Conservation (phyloP, 2,329 filamentous ascomycete genomes). For the Aspergillus sp. region DNA sequence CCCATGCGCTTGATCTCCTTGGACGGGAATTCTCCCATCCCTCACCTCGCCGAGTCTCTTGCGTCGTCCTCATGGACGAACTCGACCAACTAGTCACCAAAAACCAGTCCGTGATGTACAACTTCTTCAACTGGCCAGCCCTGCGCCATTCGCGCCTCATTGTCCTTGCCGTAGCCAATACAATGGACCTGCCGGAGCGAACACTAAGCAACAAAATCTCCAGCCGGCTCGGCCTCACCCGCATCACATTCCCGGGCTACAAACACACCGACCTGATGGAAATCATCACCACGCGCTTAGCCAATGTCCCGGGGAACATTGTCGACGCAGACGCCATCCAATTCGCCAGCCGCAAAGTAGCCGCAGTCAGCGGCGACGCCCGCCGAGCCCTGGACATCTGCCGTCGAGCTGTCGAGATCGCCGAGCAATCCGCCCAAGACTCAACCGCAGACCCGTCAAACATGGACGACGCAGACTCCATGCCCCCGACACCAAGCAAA, state of each 20-base stretch:
- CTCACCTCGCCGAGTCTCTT: constrained; percentile 81
- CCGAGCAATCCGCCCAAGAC: constrained; percentile 59
- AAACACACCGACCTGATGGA: constrained; percentile 95
- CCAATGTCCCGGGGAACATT: constrained; percentile 77
- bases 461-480: constrained; percentile 22
- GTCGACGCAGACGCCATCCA: constrained; percentile 90
- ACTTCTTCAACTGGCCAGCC: constrained; percentile 99
- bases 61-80: constrained; percentile 97
- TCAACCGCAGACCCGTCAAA: constrained; percentile 11
- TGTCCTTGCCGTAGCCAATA: constrained; percentile 94
- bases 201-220: constrained; percentile 98
- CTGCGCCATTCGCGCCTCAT: constrained; percentile 85
- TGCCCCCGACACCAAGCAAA: constrained; percentile 39
- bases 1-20: constrained; percentile 81
- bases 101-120: constrained; percentile 99
- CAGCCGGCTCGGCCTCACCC: constrained; percentile 76
- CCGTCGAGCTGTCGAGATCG: constrained; percentile 85
- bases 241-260: constrained; percentile 95
- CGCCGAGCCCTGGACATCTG: constrained; percentile 90
- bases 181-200: constrained; percentile 94
- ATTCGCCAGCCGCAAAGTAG: constrained; percentile 93
- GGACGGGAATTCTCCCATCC: constrained; percentile 90
- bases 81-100: constrained; percentile 95
- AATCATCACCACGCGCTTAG: constrained; percentile 89
- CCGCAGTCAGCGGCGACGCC: constrained; percentile 90